Evolutionary conservation across 208 protist species (phyloP).

Genomic region (Porcisia hertigi): DNA sequence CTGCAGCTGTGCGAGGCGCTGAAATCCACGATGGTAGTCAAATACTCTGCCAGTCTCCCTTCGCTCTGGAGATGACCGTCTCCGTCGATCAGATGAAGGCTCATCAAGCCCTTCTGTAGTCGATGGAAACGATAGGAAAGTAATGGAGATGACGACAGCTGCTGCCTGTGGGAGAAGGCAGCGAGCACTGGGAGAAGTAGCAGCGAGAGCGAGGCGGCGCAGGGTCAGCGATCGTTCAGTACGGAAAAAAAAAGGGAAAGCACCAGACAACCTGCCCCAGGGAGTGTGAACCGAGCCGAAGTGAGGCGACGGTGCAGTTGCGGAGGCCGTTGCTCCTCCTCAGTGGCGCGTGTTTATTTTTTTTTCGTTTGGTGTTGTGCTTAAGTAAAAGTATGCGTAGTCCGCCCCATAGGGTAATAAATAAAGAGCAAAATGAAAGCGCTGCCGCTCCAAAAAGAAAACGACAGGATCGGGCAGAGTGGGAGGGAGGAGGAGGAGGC

Average conservation of each 20-base stretch:
- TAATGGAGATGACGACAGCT: neutral
- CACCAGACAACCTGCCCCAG: conserved; percentile 6
- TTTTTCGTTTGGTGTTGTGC: too few species aligned
- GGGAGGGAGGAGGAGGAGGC: too few species aligned
- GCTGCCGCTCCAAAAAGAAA: too few species aligned
- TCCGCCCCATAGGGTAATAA: too few species aligned
- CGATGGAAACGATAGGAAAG: neutral
- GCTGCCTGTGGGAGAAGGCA: neutral
- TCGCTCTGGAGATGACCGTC: conserved; percentile 63
- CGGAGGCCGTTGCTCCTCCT: too few species aligned
- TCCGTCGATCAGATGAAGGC: conserved; percentile 67
- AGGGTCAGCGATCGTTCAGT: neutral
- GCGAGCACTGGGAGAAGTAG: conserved; percentile 1
- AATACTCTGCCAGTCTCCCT: conserved; percentile 52
- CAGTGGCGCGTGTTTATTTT: too few species aligned
- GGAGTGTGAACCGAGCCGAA: neutral
- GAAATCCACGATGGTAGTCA: conserved; percentile 23
- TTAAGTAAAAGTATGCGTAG: too few species aligned
- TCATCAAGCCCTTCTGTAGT: conserved; percentile 19
- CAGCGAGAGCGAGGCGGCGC: neutral
- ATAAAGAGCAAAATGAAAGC: too few species aligned
- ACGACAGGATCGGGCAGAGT: too few species aligned
- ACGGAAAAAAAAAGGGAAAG: conserved; percentile 20
- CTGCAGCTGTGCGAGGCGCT: neutral
- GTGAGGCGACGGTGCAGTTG: too few species aligned